Base-by-base conservation (phyloP, 2,329 filamentous ascomycete genomes). In the Purpureocillium lavendulum region DNA sequence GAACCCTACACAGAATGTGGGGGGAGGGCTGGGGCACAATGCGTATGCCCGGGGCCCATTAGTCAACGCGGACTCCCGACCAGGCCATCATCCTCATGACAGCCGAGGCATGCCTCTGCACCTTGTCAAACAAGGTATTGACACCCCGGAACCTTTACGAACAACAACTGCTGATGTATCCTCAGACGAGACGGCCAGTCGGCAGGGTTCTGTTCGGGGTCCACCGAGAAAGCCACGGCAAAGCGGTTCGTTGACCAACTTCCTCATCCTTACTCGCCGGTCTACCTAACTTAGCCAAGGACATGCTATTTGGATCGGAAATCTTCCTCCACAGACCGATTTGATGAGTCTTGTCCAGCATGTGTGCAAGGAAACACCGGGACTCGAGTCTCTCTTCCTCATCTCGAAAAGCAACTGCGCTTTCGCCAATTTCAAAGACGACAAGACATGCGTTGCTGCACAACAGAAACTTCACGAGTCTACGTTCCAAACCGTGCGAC, bases 391-490 rank as follows among this genome's bases (percentile, higher is more conserved):
- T 35, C 68, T 97, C 1, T 96, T 97, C 49, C 67, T 97, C 29
- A 97, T 97, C 31, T 90, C 89, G 0, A 96, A 96, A 60, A 96
- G 89, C 58, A 96, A 96, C 56, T 97, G 90, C 55, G 90, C 89
- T 0, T 97, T 97, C 65, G 87, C 94, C 48, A 97, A 97, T 55
- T 97, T 94, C 59, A 85, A 82, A 46, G 84, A 87, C 37, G 88
- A 95, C 52, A 65, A 70, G 3, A 78, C 80, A 5, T 96, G 88
- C 55, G 65, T 75, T 7, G 71, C 76, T 8, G 90, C 90, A 0
- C 86, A 95, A 66, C 74, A 80, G 34, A 80, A 86, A 49, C 83
- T 97, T 33, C 87, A 97, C 58, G 89, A 97, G 54, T 94, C 88
- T 2, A 82, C 83, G 40, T 96, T 96, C 51, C 80, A 90, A 51